Evolutionary conservation across 768 basidiomycete species (phyloP), one percentile per base, ranked within the genome.

Genomic region (Clitopilus hobsonii): DNA sequence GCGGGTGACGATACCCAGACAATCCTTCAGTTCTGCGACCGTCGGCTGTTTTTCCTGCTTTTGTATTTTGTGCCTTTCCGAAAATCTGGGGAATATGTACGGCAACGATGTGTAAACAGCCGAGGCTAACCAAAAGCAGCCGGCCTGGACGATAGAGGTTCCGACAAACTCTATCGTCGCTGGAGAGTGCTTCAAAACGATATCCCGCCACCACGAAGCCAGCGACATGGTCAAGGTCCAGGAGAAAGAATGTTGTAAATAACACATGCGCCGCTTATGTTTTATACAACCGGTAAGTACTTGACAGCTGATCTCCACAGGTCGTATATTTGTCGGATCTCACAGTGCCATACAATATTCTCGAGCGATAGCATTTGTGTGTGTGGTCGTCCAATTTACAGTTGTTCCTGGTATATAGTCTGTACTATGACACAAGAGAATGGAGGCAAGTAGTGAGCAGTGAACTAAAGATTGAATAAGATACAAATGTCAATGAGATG

Each of bases 111-210:
- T 47, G 41, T 69, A 69, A 11, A 58, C 25, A 6, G 58, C 49
- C n/a, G 65, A 65, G 5, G 62, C 53, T 3, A 58, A 36, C 60
- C 64, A 69, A 56, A 69, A 69, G 49, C 57, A 63, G 22, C 59
- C 28, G 11, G 67, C 41, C 41, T 67, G 66, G 16, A 66, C 23
- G 6, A 64, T 20, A 16, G 58, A 55, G 3, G 64, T 63, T 18
- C 66, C 65, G 16, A 63, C 47, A 48, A 65, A 63, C 36, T 67
- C 65, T 48, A 69, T 56, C 13, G 58, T 49, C 1, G 57, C 7
- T 28, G 58, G 55, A 2, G 62, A 56, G 53, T 67, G 54, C 24
- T 22, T 10, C 10, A 22, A 30, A 3, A 23, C 22, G 41, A 45
- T 45, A 10, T 45, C 18, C 22, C 22, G n/a, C 41, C 41, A 45